Evolutionary conservation across 1,284 basidiomycete species (phyloP).

Genomic region (Salmacisia buchloeana): DNA sequence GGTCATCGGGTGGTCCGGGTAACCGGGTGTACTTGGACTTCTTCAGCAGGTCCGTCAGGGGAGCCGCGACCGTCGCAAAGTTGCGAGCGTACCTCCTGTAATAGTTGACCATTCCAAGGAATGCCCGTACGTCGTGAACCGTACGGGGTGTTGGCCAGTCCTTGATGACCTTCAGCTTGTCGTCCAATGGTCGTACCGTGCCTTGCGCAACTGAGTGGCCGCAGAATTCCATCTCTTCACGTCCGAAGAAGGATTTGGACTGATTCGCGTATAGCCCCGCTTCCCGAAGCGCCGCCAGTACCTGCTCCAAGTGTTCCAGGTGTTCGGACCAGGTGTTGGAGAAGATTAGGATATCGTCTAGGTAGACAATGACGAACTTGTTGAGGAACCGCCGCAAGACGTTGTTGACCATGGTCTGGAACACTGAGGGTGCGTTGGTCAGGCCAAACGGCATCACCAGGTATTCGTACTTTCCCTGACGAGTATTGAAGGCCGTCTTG

Average conservation of each 20-base stretch:
- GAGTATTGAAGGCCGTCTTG: no score
- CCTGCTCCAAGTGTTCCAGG: slow-evolving; percentile 1
- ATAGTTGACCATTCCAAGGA: slow-evolving; percentile 8
- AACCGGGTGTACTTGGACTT: not conserved
- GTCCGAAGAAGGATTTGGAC: slow-evolving; percentile 2
- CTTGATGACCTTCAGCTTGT: slow-evolving; percentile 52
- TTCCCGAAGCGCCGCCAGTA: slow-evolving; percentile 1
- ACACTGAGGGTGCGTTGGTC: no score
- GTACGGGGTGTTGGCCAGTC: slow-evolving; percentile 52
- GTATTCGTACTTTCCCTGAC: no score
- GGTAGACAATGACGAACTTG: slow-evolving; percentile 10
- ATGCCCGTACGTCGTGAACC: slow-evolving; percentile 21
- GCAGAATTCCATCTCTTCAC: slow-evolving; percentile 6
- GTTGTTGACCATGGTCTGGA: no score
- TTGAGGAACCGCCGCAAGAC: no score
- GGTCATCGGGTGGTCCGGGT: not conserved
- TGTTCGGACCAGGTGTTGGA: not conserved
- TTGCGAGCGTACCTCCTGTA: not conserved
- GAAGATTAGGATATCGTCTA: slow-evolving; percentile 14
- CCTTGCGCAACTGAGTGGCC: slow-evolving; percentile 3
- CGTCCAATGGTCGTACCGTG: not conserved
- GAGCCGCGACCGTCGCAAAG: not conserved
- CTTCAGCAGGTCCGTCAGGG: slow-evolving; percentile 1
- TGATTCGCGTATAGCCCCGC: slow-evolving; percentile 6
- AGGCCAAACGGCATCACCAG: no score